phyloP scores from a whole-genome alignment of 2,329 filamentous ascomycete genomes.

The Fusarium sororula region DNA sequence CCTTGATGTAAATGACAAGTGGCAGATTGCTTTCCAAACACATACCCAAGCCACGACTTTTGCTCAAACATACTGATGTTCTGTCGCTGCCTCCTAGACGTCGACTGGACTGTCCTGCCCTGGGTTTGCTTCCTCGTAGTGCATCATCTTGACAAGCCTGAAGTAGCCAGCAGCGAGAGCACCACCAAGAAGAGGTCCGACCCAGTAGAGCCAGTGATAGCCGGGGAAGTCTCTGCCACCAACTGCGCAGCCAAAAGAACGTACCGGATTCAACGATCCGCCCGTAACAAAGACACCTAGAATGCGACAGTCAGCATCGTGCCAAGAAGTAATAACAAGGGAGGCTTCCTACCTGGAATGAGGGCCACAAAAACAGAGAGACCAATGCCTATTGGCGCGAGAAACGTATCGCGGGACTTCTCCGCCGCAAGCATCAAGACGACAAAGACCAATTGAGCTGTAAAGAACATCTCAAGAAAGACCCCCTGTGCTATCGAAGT shows the following conservation, averaged over 20 bases:
- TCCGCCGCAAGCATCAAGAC: slow-evolving; percentile 74
- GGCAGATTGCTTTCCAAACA: not conserved
- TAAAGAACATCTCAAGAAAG: slow-evolving; percentile 72
- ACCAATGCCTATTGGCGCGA: slow-evolving; percentile 76
- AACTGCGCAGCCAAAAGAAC: slow-evolving; percentile 58
- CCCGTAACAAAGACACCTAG: slow-evolving; percentile 47
- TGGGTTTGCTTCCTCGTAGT: slow-evolving; percentile 58
- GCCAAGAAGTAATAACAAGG: slow-evolving; percentile 6
- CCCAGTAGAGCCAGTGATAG: slow-evolving; percentile 62
- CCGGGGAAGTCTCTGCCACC: slow-evolving; percentile 48
- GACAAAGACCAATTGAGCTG: slow-evolving; percentile 66
- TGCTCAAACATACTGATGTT: not conserved
- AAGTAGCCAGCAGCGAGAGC: slow-evolving; percentile 57
- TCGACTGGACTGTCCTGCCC: slow-evolving; percentile 46
- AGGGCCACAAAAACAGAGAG: slow-evolving; percentile 69
- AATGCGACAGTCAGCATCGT: slow-evolving; percentile 39
- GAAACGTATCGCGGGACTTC: slow-evolving; percentile 74
- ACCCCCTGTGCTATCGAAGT: slow-evolving; percentile 63
- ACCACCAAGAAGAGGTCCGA: slow-evolving; percentile 58
- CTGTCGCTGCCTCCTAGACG: not conserved
- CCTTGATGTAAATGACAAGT: not conserved
- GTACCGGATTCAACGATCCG: slow-evolving; percentile 55
- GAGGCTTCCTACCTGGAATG: slow-evolving; percentile 38
- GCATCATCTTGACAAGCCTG: slow-evolving; percentile 55
- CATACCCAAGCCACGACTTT: not conserved